Evolutionary conservation across 2,329 filamentous ascomycete species (phyloP), one percentile per base, ranked within the genome.

Genomic region (Trichoderma sp.): DNA sequence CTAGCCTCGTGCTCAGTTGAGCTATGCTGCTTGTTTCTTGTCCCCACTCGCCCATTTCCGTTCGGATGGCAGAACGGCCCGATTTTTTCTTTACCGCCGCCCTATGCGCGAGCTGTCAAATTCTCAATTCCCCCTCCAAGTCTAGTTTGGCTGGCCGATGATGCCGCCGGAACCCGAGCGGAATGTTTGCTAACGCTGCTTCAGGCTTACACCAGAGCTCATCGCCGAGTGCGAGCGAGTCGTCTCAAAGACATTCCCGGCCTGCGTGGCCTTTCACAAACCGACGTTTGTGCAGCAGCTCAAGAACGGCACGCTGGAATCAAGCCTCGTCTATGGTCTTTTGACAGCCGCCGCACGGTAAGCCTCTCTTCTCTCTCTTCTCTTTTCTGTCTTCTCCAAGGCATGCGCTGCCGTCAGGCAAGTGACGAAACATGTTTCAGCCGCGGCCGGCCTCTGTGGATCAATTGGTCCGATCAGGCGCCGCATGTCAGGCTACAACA

Each of bases 191-290:
- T 79, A 76, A 80, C 75, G 39, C 56, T 63, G 57, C 70, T 73
- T 65, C 76, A 84, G 83, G 75, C 79, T 90, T 66, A 88, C 87
- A 9, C 87, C 88, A 66, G 88, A 90, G 78, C 82, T 89, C 73
- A 82, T 89, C 73, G 81, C 84, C 74, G 88, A 90, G 80, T 89
- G 87, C 78, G 88, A 90, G 80, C 84, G 87, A 72, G 87, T 89
- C 77, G 86, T 90, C 76, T 86, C 84, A 76, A 89, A 88, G 82
- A 88, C 87, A 15, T 84, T 89, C 75, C 88, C 88, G 51, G 87
- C 88, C 73, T 89, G 87, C 77, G 87, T 90, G 56, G 88, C 87
- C 76, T 90, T 90, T 78, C 88, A 90, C 82, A 89, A 89, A 81
- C 87, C 88, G 8, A 87, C 87, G 3, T 89, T 89, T 79, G 79